These are phyloP conservation scores for Solanum chacoense DNA, from an alignment of 305 asterid species.

Conservation along the genomic window DNA sequence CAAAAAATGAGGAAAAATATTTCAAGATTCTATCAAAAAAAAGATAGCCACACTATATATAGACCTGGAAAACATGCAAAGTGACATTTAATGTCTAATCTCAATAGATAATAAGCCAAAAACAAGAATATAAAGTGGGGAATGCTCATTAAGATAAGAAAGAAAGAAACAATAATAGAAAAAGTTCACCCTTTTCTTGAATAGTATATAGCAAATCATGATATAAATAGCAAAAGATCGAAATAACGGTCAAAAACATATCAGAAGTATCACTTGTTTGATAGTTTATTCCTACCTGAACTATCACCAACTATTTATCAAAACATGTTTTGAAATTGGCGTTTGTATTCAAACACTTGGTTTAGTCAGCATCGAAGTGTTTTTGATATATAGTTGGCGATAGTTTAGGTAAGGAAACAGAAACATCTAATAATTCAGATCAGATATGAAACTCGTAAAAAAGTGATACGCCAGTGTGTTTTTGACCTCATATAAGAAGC, in stretches of 20 bases:
- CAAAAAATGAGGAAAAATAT: conserved; percentile 12
- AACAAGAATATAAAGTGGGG: conserved; percentile 12
- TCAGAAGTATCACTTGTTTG: background rate
- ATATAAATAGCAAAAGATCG: background rate
- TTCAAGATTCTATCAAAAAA: conserved; percentile 17
- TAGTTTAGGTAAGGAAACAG: background rate
- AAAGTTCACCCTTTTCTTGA: background rate
- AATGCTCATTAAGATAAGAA: background rate
- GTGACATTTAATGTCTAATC: conserved; percentile 17
- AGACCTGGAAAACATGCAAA: conserved; percentile 15
- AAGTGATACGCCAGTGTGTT: background rate
- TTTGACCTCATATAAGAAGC: conserved; percentile 25
- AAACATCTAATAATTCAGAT: background rate
- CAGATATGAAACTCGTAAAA: background rate
- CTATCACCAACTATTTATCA: background rate
- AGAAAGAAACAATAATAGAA: conserved; percentile 10
- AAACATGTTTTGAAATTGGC: background rate
- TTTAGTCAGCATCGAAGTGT: background rate
- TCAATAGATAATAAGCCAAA: conserved; percentile 25
- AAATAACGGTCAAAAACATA: background rate
- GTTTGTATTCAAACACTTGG: background rate
- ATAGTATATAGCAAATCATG: background rate
- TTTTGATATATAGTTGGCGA: background rate
- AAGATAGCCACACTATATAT: conserved; percentile 12
- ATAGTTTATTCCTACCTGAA: background rate